These are phyloP conservation scores for Aspergillus hancockii DNA, from an alignment of 495 filamentous ascomycete genomes.

Conservation along the genomic window DNA sequence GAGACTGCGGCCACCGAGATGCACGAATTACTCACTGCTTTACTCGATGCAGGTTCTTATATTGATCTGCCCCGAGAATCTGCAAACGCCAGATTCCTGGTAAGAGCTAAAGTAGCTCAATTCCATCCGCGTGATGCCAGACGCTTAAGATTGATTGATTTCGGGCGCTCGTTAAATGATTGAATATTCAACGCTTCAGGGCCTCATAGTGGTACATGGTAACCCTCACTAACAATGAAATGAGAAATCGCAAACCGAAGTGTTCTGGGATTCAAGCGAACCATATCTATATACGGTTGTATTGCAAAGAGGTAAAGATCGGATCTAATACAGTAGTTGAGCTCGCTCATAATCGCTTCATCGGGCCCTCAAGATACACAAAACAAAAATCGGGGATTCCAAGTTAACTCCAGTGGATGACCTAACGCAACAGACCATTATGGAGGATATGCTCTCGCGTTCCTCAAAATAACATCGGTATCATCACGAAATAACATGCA, in stretches of 20 bases:
- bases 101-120: slow-evolving; percentile 80
- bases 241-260: background rate
- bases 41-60: slow-evolving; percentile 68
- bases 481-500: slow-evolving; percentile 20
- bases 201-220: background rate
- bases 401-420: slow-evolving; percentile 22
- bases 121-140: slow-evolving; percentile 84
- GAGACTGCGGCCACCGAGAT: slow-evolving; percentile 67
- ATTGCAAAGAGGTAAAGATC: background rate
- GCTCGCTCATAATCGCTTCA: background rate
- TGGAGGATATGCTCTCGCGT: background rate
- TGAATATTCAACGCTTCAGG: slow-evolving; percentile 29
- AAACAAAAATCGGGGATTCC: background rate
- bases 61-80: slow-evolving; percentile 70
- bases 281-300: background rate
- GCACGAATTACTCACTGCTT: slow-evolving; percentile 61
- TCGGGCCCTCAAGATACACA: background rate
- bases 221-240: background rate
- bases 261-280: background rate
- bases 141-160: slow-evolving; percentile 76
- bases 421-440: slow-evolving; percentile 7
- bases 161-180: slow-evolving; percentile 74
- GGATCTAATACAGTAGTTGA: background rate
- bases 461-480: slow-evolving; percentile 22
- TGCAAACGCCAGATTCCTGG: slow-evolving; percentile 79